phyloP scores from a whole-genome alignment of 805 yeast genomes.

The Saccharomycopsis fermentans region DNA sequence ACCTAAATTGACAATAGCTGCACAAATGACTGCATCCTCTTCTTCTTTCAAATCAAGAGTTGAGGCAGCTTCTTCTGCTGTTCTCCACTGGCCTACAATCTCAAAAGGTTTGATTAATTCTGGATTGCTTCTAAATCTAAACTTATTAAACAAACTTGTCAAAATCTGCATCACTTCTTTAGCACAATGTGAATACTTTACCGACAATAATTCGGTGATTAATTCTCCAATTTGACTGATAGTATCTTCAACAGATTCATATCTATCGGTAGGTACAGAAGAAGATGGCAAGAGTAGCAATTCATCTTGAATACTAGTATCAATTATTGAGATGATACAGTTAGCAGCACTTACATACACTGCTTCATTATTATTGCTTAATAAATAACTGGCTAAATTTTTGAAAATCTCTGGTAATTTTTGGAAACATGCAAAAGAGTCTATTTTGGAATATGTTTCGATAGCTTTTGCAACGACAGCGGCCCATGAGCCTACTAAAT shows the following conservation, averaged over 20 bases:
- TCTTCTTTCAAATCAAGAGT: conserved; percentile 54
- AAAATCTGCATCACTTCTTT: conserved; percentile 63
- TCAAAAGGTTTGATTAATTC: conserved; percentile 57
- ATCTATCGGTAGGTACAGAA: conserved; percentile 23
- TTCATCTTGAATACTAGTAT: conserved; percentile 54
- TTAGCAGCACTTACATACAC: conserved; percentile 73
- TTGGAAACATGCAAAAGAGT: conserved; percentile 41
- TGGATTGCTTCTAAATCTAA: conserved; percentile 60
- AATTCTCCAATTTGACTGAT: conserved; percentile 43
- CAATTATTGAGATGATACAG: conserved; percentile 71
- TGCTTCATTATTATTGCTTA: conserved; percentile 46
- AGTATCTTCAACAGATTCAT: conserved; percentile 46
- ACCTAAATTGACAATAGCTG: conserved; percentile 73
- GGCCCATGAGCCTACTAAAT: conserved; percentile 88
- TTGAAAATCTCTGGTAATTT: conserved; percentile 49
- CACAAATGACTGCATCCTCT: conserved; percentile 70
- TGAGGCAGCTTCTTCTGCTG: conserved; percentile 28
- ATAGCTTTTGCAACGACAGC: conserved; percentile 86
- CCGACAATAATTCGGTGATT: conserved; percentile 51
- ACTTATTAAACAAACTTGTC: conserved; percentile 48
- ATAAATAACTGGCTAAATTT: conserved; percentile 52
- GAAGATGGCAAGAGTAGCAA: conserved; percentile 43
- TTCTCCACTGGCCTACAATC: conserved; percentile 77
- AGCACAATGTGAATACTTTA: conserved; percentile 68
- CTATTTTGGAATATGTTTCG: conserved; percentile 41